Base-by-base conservation (phyloP, 2,329 filamentous ascomycete species). In the Aspergillus latus region DNA sequence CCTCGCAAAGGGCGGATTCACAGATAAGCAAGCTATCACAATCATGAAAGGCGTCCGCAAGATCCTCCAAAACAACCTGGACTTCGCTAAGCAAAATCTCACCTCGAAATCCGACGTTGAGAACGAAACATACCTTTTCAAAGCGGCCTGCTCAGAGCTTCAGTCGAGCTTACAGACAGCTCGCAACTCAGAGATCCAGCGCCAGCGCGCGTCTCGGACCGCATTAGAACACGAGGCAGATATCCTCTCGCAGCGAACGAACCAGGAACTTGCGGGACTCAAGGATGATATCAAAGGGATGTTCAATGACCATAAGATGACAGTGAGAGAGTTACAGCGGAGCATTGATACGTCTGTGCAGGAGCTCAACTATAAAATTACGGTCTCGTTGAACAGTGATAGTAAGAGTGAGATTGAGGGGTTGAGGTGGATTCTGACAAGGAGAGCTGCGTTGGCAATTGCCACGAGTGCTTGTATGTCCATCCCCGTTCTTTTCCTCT, bases 301-400 rank as follows among this genome's bases (percentile, higher is more conserved):
- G 82, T 97, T 97, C 72, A 93, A 97, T 68, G 93, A 99, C 71
- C 85, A 95, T 43, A 94, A 93, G 72, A 96, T 97, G 89, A 84
- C 86, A 2, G 92, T 96, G 1, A 81, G 92, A 53, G 89, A 93
- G 73, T 90, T 97, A 72, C 92, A 97, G 74, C 87, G 92, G 69
- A 82, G 82, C 5, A 88, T 90, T 68, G 93, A 97, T 69, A 89
- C 88, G 49, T 87, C 87, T 82, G 92, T 96, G 60, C 92, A 97
- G 80, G 89, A 96, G 77, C 82, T 97, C 64, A 96, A 93, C 75
- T 96, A 97, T 76, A 94, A 96, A 72, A 97, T 99, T 72, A 95
- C 90, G 21, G 91, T 96, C 32, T 82, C 85, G 40, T 82, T 99
- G 43, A 95, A 91, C 72, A 94, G 90, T 60, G 94, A 97, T 72